Percentiles rank a stretch among this genome's conserved stretches.
Conservation (phyloP, 441 rosid species). For the Sinapis alba region DNA sequence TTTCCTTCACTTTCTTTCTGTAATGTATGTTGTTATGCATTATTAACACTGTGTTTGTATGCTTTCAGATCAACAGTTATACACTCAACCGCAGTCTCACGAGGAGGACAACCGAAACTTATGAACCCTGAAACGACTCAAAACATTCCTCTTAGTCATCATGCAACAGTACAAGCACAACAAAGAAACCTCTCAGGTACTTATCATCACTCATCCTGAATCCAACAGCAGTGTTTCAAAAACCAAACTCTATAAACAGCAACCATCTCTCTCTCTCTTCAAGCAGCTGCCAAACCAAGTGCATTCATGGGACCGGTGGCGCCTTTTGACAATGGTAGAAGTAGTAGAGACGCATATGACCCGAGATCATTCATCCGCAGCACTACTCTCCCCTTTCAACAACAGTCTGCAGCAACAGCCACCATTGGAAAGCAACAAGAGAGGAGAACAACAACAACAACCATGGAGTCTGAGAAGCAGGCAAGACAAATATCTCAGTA, state of each 20-base stretch:
- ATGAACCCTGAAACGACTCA: conserved; percentile 47
- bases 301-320: conserved; percentile 62
- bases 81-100: conserved; percentile 56
- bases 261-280: conserved; percentile 25
- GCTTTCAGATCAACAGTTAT: conserved; percentile 75
- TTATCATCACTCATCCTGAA: conserved; percentile 14
- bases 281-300: conserved; percentile 67
- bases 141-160: conserved; percentile 46
- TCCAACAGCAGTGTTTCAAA: conserved; percentile 7
- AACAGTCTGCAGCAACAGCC: conserved; percentile 44
- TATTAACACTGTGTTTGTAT: not conserved
- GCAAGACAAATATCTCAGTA: conserved; percentile 56
- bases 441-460: conserved; percentile 36
- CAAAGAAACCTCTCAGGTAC: conserved; percentile 76
- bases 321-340: conserved; percentile 57
- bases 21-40: not conserved
- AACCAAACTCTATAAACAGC: not conserved
- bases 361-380: conserved; percentile 64
- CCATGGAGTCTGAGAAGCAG: conserved; percentile 55
- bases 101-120: conserved; percentile 52
- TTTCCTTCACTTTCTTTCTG: not conserved
- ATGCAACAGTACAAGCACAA: conserved; percentile 51
- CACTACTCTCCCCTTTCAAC: conserved; percentile 50
- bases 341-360: conserved; percentile 59
- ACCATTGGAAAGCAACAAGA: conserved; percentile 68